Evolutionary conservation across 2,329 filamentous ascomycete genomes (phyloP).

Genomic region (Colletotrichum tropicicola): DNA sequence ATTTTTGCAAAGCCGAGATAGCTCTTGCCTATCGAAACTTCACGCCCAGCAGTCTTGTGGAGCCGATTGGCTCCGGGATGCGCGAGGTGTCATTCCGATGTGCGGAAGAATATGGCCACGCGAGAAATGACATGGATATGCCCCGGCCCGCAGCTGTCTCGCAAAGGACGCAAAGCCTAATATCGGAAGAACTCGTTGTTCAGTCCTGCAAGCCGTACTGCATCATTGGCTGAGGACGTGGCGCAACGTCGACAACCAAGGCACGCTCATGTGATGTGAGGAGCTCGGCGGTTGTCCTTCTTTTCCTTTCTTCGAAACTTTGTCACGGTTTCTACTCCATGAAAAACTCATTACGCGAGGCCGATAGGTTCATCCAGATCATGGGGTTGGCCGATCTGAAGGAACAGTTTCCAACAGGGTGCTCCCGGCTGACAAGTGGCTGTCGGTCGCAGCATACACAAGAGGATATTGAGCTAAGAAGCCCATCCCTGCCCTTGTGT

Average conservation of each 20-base stretch:
- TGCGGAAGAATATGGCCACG: conserved; percentile 9
- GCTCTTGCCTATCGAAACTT: conserved; percentile 11
- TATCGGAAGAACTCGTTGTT: not conserved
- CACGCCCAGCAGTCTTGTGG: not conserved
- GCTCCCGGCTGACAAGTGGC: not conserved
- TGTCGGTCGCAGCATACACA: not conserved
- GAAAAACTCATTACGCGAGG: not conserved
- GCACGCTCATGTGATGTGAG: no score
- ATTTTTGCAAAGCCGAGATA: not conserved
- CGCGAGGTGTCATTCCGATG: conserved; percentile 11
- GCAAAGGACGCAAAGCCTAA: not conserved
- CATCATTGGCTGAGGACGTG: not conserved
- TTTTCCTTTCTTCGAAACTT: no score
- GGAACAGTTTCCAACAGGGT: not conserved
- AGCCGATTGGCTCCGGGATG: not conserved
- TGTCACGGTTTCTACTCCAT: not conserved
- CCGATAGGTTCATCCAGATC: not conserved
- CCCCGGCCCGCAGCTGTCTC: conserved; percentile 11
- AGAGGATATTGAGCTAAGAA: not conserved
- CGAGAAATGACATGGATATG: conserved; percentile 17
- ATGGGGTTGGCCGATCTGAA: not conserved
- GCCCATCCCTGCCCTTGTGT: not conserved
- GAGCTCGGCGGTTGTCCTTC: no score
- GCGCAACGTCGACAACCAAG: not conserved
- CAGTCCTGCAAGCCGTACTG: not conserved